Conservation (phyloP, 2,329 filamentous ascomycete species). For the Verticillium zaregamsianum region DNA sequence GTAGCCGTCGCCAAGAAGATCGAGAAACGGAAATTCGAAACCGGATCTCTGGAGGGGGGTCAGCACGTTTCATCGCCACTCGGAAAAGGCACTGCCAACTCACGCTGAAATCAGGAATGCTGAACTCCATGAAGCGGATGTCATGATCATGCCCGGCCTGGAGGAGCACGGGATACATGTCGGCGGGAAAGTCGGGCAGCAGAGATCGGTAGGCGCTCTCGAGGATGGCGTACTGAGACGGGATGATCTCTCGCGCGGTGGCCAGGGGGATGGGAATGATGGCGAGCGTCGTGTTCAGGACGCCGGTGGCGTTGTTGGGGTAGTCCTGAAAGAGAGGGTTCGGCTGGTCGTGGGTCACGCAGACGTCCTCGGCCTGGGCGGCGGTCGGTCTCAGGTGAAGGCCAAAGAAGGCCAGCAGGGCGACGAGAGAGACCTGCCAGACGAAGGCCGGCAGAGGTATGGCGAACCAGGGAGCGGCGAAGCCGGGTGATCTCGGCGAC, state of each 20-base stretch:
- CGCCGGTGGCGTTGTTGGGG: slow-evolving; percentile 44
- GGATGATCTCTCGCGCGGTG: slow-evolving; percentile 42
- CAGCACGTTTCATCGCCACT: not conserved
- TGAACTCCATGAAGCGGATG: slow-evolving; percentile 34
- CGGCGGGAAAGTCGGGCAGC: slow-evolving; percentile 43
- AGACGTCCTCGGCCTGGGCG: slow-evolving; percentile 1
- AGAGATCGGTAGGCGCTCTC: slow-evolving; percentile 41
- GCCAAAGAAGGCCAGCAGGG: slow-evolving; percentile 6
- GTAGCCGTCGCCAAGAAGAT: slow-evolving; percentile 43
- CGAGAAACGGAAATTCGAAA: slow-evolving; percentile 53
- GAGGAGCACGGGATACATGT: slow-evolving; percentile 49
- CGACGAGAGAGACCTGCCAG: slow-evolving; percentile 8
- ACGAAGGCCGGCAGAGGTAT: not conserved
- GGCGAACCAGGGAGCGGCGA: not conserved
- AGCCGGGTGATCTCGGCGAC: not conserved
- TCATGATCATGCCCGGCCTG: slow-evolving; percentile 48
- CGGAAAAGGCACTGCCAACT: slow-evolving; percentile 13
- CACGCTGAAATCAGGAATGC: slow-evolving; percentile 44
- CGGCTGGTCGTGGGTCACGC: slow-evolving; percentile 10
- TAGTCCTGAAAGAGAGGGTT: slow-evolving; percentile 45
- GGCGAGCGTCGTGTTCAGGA: slow-evolving; percentile 48
- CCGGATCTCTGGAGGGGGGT: slow-evolving; percentile 35
- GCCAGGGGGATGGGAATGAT: slow-evolving; percentile 46
- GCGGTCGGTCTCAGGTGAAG: slow-evolving; percentile 7
- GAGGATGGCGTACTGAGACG: slow-evolving; percentile 43